Evolutionary conservation across 2,329 filamentous ascomycete genomes (phyloP), one percentile per base, ranked within the genome.

Genomic region (Aquanectria penicillioides): DNA sequence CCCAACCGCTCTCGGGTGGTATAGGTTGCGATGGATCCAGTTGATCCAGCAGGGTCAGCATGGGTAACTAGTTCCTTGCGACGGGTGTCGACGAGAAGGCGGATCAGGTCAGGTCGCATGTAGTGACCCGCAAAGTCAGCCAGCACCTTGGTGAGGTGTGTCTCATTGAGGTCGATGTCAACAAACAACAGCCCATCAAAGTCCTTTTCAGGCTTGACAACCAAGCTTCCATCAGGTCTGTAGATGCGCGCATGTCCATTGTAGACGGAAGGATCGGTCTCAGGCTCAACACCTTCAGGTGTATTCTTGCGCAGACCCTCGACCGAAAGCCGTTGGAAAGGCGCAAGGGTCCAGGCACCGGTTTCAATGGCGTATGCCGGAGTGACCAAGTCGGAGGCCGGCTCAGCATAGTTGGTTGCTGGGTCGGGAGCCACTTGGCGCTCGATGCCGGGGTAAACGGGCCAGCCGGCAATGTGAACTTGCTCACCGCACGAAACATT

Each of bases 111-210:
- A 12, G 77, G 77, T 4, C 77, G 71, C 49, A 74, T 73, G 63
- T 79, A 75, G 57, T 74, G 73, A 0, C 71, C 70, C 0, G 65
- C 70, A 28, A 77, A 75, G 49, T 80, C 77, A 13, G 78, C 68
- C 0, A 70, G 57, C 1, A 65, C 63, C 57, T 70, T 70, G 1
- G 68, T 70, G 1, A 70, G 66, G 6, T 69, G 68, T 1, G 40
- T 66, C 38, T 70, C 68, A 6, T 76, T 69, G 47, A 86, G 68
- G 31, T 85, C 79, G 41, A 86, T 65, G 56, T 86, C 81, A 0
- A 82, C 82, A 53, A 77, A 80, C 7, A 86, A 53, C 10, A 86
- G 78, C 5, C 79, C 77, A 63, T 86, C 84, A 34, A 70, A 70
- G 38, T 68, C 65, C 50, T 69, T 69, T 8, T 67, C 66, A 3